phyloP scores from a whole-genome alignment of 23 red algal species.

The Gracilaria gracilis region DNA sequence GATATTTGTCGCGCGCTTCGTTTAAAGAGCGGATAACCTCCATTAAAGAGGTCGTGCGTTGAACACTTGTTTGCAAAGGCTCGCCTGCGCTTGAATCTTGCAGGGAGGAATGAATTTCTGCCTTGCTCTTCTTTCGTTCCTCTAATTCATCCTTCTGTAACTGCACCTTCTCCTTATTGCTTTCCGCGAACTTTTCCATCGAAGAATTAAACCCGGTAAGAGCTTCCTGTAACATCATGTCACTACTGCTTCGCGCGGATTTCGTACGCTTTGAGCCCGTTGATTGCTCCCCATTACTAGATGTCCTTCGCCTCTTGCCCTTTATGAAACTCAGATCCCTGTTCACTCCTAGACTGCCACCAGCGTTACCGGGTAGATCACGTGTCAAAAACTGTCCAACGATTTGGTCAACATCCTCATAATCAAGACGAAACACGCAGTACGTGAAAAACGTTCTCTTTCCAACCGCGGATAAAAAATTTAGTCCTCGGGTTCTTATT shows the following conservation, averaged over 20 bases:
- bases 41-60: no score
- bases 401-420: not conserved
- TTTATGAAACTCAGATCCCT: not conserved
- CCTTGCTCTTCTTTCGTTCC: not conserved
- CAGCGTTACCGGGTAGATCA: not conserved
- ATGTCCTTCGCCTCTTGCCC: not conserved
- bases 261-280: not conserved
- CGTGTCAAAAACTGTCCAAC: not conserved
- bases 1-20: no score
- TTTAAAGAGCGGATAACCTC: no score
- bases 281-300: not conserved
- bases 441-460: not conserved
- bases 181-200: not conserved
- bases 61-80: no score
- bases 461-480: not conserved
- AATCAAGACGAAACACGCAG: not conserved
- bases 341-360: not conserved
- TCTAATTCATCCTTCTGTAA: not conserved
- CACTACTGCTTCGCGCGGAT: not conserved
- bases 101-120: no score
- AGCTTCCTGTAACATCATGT: not conserved
- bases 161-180: not conserved
- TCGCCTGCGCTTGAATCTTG: no score
- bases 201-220: not conserved
- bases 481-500: not conserved